These are phyloP conservation scores for Fusarium neocosmosporiellum DNA, from an alignment of 2,329 filamentous ascomycete species.

Conservation along the genomic window DNA sequence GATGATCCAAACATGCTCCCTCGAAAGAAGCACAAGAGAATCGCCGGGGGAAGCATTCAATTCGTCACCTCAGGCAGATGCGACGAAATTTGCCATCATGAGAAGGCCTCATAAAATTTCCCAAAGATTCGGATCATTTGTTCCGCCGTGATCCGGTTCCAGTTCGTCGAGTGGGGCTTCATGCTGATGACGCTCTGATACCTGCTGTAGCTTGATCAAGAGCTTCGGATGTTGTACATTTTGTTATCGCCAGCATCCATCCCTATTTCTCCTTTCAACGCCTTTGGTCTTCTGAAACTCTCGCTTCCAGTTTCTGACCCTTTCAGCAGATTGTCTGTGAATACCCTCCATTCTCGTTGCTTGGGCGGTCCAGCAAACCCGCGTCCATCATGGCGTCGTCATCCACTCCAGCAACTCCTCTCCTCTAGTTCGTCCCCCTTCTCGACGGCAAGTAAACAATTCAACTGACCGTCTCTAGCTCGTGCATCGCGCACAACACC, in stretches of 20 bases:
- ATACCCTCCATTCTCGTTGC: not conserved
- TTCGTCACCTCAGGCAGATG: not conserved
- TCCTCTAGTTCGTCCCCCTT: slow-evolving; percentile 73
- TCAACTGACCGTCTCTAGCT: slow-evolving; percentile 61
- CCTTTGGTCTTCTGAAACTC: slow-evolving; percentile 8
- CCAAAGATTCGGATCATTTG: slow-evolving; percentile 29
- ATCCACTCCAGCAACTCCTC: slow-evolving; percentile 72
- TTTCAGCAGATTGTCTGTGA: not conserved
- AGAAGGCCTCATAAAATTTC: slow-evolving; percentile 37
- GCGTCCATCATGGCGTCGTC: slow-evolving; percentile 73
- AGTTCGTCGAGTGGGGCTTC: slow-evolving; percentile 30
- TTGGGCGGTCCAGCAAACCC: not conserved
- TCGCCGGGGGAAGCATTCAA: slow-evolving; percentile 5
- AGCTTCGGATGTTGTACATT: slow-evolving; percentile 38
- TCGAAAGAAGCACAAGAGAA: not conserved
- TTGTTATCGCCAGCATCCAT: not conserved
- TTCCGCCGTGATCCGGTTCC: slow-evolving; percentile 26
- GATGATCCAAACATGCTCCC: slow-evolving; percentile 32
- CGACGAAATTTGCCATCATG: slow-evolving; percentile 28
- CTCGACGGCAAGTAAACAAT: not conserved
- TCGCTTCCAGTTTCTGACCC: not conserved
- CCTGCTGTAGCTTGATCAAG: not conserved
- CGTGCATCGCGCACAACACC: slow-evolving; percentile 92
- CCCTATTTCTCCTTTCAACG: not conserved
- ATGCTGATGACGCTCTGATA: slow-evolving; percentile 35